Base-by-base conservation (phyloP, 257 asterid genomes). In the Sherardia arvensis region DNA sequence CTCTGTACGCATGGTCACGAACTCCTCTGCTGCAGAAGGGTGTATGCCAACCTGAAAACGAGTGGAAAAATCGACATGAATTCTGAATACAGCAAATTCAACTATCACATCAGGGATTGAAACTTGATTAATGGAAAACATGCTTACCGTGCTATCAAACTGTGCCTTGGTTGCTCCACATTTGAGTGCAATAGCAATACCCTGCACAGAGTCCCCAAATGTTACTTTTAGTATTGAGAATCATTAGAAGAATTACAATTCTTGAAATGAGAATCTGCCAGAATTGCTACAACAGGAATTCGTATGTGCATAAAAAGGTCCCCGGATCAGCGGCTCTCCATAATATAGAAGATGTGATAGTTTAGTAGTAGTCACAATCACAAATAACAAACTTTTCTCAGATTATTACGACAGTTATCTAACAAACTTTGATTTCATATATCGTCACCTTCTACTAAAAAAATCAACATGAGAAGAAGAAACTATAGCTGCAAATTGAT, bases 121-220 rank as follows among this genome's bases (percentile, higher is more conserved):
- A 4, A 4, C 9, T 28, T 26, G 27, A 12, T 6, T 18, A 18
- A 12, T 5, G 18, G 28, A 18, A 12, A 29, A 30, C 36, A 29
- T 65, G 77, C 96, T 79, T 76, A 92, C 99, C 26, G 96, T 93
- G 77, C 88, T 81, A 66, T 93, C 99, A 67, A 93, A 87, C 73
- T 85, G 95, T 36, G 88, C 94, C 77, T 93, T 93, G 74, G 99
- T 93, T 68, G 99, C 99, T 78, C 99, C 99, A 81, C 97, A 93
- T 80, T 85, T 93, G 34, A 93, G 78, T 54, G 95, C 99, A 77
- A 92, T 57, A 33, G 97, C 90, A 76, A 93, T 81, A 62, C 99
- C 99, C 97, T 92, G 86, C 49, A 49, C 55, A 47, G 54, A 66
- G 57, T 45, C 26, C 65, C 36, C 65, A 65, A 51, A 21, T 3